Evolutionary conservation across 73 alveolate species (phyloP), one percentile per base, ranked within the genome.

Genomic region (Diophrys appendiculata): DNA sequence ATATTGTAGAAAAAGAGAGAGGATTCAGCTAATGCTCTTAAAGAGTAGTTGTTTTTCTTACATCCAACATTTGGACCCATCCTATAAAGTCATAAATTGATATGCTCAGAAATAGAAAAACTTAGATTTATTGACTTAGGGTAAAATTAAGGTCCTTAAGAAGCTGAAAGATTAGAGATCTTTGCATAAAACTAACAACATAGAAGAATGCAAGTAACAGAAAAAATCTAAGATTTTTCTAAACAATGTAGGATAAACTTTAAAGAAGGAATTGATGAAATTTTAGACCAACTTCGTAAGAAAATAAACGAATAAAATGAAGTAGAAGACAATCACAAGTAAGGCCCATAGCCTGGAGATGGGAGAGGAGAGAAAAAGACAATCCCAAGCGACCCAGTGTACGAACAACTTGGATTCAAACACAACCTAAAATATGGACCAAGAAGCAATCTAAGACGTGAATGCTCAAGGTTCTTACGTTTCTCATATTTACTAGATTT

Each of bases 401-500:
- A 72, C 72, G 96, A 90, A 64, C 75, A 88, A 67, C 90, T 90
- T 2, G 88, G 92, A 24, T 90, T 90, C 78, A 86, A 90, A 33
- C 94, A 90, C 53, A 86, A 81, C 69, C 81, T 90, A 77, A 90
- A 88, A 67, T 90, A 90, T 72, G 96, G 91, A 25, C 88, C 91
- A 28, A 86, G 96, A 77, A 75, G 90, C 33, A 83, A 86, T 69
- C 68, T 90, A 18, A 86, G 96, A 65, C 86, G 82, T 73, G 92
- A 77, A 55, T 90, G 96, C 76, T 76, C 94, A 18, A 74, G 91
- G 55, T 90, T 90, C 72, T 67, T 90, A 52, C 55, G 96, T 22
- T 90, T 90, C 73, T 90, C 96, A 2, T 90, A 90, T 72, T 65
- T 90, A 28, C 85, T 90, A 11, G 96, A 90, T 68, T 90, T 90